Conservation (phyloP, 768 basidiomycete species). For the Collybia sordida region DNA sequence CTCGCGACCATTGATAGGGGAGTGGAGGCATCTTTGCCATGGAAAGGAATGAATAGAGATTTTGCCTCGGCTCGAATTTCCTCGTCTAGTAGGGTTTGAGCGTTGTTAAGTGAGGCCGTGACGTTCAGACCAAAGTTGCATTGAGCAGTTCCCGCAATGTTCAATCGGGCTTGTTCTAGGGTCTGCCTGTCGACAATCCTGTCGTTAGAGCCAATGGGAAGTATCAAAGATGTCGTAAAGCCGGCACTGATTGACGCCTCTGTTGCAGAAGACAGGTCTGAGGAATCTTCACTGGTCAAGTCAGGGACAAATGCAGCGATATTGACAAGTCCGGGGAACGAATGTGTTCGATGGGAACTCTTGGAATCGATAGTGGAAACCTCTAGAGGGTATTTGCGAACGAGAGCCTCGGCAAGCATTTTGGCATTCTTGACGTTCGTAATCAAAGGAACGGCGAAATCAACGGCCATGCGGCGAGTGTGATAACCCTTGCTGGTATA, state of each 20-base stretch:
- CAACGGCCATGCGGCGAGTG: constrained; percentile 97
- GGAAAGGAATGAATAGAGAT: constrained; percentile 84
- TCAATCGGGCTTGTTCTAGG: constrained; percentile 68
- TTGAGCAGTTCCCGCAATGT: constrained; percentile 62
- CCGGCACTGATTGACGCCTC: constrained; percentile 87
- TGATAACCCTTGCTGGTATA: constrained; percentile 97
- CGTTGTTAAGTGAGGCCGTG: constrained; percentile 70
- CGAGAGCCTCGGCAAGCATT: constrained; percentile 89
- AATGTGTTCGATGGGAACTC: constrained; percentile 87
- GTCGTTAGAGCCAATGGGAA: constrained; percentile 65
- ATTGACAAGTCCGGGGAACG: constrained; percentile 91
- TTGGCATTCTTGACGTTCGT: constrained; percentile 99
- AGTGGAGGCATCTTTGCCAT: constrained; percentile 41
- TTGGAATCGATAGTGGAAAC: constrained; percentile 92
- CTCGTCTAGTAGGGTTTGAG: constrained; percentile 55
- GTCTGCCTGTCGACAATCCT: constrained; percentile 66
- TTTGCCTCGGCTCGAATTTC: constrained; percentile 80
- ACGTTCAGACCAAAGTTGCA: constrained; percentile 89
- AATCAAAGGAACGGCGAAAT: constrained; percentile 95
- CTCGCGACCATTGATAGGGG: constrained; percentile 76
- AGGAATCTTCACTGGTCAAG: constrained; percentile 50
- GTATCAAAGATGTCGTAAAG: constrained; percentile 82
- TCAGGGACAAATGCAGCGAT: constrained; percentile 84
- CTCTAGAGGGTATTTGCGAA: constrained; percentile 86
- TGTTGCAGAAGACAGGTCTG: constrained; percentile 66